phyloP scores from a whole-genome alignment of 2,329 filamentous ascomycete species.

The Epichloe glyceriae region DNA sequence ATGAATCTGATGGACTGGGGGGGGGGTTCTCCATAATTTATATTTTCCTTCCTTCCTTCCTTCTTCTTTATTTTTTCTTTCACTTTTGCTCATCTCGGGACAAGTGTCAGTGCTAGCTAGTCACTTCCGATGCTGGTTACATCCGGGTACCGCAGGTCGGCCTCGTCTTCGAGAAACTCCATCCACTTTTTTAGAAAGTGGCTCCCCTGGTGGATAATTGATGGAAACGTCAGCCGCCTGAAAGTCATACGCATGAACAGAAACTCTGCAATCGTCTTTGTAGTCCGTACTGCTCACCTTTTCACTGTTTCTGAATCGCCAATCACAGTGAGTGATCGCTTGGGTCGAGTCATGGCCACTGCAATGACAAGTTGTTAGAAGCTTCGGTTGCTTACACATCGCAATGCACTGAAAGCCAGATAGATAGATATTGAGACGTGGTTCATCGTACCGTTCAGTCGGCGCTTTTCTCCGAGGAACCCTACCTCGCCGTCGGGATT shows the following conservation, averaged over 20 bases:
- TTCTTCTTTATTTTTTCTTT: not conserved
- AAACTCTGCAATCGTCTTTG: not conserved
- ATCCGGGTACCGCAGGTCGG: constrained; percentile 82
- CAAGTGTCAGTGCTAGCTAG: constrained; percentile 6
- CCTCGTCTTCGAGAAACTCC: constrained; percentile 76
- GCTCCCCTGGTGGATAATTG: constrained; percentile 49
- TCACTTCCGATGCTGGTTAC: constrained; percentile 24
- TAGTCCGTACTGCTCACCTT: constrained; percentile 38
- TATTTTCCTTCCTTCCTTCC: not conserved
- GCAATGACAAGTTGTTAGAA: constrained; percentile 18
- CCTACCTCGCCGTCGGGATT: constrained; percentile 80
- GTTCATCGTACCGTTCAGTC: constrained; percentile 66
- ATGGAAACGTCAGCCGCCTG: not conserved
- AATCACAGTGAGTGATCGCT: constrained; percentile 77
- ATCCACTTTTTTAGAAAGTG: constrained; percentile 84
- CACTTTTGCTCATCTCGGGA: not conserved
- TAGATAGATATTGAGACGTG: not conserved
- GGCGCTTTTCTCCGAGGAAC: constrained; percentile 81
- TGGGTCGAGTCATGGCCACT: constrained; percentile 96
- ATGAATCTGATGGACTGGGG: not conserved
- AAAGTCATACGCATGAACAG: not conserved
- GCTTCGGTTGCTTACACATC: not conserved
- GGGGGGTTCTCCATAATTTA: too few relatives aligned
- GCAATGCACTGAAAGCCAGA: too few relatives aligned
- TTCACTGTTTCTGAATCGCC: constrained; percentile 90